Evolutionary conservation across 805 yeast genomes (phyloP).

Genomic region (Yamadazyma sp.): DNA sequence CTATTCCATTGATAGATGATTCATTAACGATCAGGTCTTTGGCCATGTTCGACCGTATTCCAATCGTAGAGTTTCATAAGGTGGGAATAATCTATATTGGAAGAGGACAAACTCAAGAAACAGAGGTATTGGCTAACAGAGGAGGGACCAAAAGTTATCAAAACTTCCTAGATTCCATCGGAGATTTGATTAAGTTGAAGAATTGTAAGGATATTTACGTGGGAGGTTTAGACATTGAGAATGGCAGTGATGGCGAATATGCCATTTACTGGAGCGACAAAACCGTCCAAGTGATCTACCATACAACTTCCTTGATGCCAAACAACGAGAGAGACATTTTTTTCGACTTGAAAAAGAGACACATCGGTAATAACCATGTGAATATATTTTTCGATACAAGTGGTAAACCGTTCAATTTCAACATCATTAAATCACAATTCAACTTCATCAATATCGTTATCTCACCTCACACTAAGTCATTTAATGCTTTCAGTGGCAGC

Average conservation of each 20-base stretch:
- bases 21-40: constrained; percentile 49
- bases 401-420: constrained; percentile 62
- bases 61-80: constrained; percentile 75
- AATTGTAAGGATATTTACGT: constrained; percentile 55
- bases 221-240: constrained; percentile 77
- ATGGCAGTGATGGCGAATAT: constrained; percentile 71
- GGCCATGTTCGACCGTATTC: constrained; percentile 66
- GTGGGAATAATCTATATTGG: constrained; percentile 77
- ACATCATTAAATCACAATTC: constrained; percentile 72
- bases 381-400: constrained; percentile 81
- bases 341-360: constrained; percentile 67
- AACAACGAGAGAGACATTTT: constrained; percentile 40
- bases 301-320: constrained; percentile 83
- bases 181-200: constrained; percentile 57
- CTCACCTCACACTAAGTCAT: constrained; percentile 50
- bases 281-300: constrained; percentile 70
- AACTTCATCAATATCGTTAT: constrained; percentile 80
- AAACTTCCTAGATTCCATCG: constrained; percentile 57
- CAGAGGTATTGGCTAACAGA: constrained; percentile 61
- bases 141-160: constrained; percentile 66
- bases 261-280: constrained; percentile 74
- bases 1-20: constrained; percentile 54
- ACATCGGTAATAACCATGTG: constrained; percentile 83
- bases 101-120: constrained; percentile 61
- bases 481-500: constrained; percentile 9